Conservation (phyloP, 345 rosid genomes). For the Tarenaya hassleriana region DNA sequence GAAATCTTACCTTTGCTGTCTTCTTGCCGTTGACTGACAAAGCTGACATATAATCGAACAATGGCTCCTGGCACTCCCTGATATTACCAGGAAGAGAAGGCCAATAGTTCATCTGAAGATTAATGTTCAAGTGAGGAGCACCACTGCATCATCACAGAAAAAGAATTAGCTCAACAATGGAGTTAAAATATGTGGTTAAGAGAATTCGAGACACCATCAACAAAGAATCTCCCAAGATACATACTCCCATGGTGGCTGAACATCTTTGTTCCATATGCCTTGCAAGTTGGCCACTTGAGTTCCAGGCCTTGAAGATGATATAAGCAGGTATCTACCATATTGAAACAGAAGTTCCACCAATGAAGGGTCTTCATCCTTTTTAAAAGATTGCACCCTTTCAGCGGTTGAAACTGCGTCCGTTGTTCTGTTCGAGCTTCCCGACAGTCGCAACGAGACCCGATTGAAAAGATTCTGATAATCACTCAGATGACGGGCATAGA, state of each 20-base stretch:
- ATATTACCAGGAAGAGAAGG: conserved; percentile 84
- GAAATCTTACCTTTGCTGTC: conserved; percentile 71
- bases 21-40: conserved; percentile 69
- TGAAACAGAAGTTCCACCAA: conserved; percentile 80
- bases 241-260: conserved; percentile 86
- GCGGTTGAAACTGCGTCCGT: conserved; percentile 42
- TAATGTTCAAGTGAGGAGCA: conserved; percentile 91
- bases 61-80: conserved; percentile 77
- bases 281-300: conserved; percentile 89
- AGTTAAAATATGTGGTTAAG: neutral
- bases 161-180: conserved; percentile 12
- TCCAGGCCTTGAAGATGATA: conserved; percentile 87
- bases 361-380: conserved; percentile 73
- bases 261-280: conserved; percentile 88
- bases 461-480: conserved; percentile 76
- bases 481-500: conserved; percentile 56
- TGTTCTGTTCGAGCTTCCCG: conserved; percentile 34
- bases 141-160: conserved; percentile 37
- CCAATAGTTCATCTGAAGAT: conserved; percentile 98
- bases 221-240: conserved; percentile 26
- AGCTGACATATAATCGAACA: conserved; percentile 65
- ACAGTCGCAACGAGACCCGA: conserved; percentile 63
- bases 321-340: conserved; percentile 77
- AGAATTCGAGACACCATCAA: no score
- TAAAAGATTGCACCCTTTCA: conserved; percentile 68